Base-by-base conservation (phyloP, 2,329 filamentous ascomycete genomes). In the Diaporthe sp. region DNA sequence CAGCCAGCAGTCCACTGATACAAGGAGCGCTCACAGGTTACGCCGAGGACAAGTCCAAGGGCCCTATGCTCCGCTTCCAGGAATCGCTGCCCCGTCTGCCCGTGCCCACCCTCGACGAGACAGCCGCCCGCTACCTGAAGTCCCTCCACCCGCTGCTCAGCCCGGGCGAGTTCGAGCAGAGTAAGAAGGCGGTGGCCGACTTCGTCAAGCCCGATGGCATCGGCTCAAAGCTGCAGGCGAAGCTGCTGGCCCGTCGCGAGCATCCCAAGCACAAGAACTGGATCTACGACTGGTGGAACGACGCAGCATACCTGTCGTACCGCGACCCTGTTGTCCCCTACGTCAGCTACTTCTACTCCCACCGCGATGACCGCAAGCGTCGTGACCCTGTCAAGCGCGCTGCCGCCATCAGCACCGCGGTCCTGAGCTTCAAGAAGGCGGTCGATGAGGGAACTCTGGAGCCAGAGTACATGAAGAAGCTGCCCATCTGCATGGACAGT, bases 301-400 rank as follows among this genome's bases (percentile, higher is more conserved):
- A 98, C 72, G 92, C 92, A 6, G 97, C 97, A 75, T 99, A 99
- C 86, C 92, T 99, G 79, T 90, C 87, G 79, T 98, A 98, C 88
- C 94, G 96, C 79, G 97, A 98, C 84, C 97, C 97, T 15, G 95
- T 99, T 63, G 94, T 98, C 25, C 97, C 97, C 77, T 99, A 98
- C 83, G 97, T 99, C 82, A 98, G 95, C 85, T 99, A 99, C 90
- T 99, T 99, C 88, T 99, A 99, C 88, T 98, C 96, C 73, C 96
- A 98, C 88, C 92, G 95, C 79, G 97, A 99, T 85, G 97, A 99
- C 86, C 92, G 95, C 80, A 91, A 93, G 82, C 92, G 96, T 79
- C 92, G 95, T 78, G 92, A 98, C 84, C 97, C 97, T 0, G 93
- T 94, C 78, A 98, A 97, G 90, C 94, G 97, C 78, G 97, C 97